Evolutionary conservation across 73 alveolate genomes (phyloP).

Genomic region (Uronychia binucleata): DNA sequence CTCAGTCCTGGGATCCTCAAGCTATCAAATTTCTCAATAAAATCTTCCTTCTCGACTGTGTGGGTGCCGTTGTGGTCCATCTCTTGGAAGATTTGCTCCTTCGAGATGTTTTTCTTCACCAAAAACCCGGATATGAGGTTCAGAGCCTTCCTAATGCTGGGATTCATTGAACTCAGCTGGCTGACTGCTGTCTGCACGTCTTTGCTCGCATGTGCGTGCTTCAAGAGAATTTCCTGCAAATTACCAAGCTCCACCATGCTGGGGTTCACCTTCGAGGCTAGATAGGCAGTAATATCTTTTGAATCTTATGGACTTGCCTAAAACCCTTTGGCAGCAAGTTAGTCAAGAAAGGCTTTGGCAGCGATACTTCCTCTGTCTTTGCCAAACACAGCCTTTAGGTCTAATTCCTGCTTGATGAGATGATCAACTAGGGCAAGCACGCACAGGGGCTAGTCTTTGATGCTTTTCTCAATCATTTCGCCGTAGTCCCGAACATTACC

Average conservation of each 20-base stretch:
- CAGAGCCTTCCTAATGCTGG: neutral
- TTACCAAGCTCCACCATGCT: neutral
- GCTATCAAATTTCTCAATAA: constrained; percentile 9
- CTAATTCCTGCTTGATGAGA: neutral
- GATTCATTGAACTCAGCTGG: neutral
- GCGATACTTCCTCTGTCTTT: neutral
- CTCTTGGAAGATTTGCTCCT: constrained; percentile 16
- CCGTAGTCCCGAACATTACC: neutral
- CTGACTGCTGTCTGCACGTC: neutral
- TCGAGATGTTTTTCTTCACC: constrained; percentile 19
- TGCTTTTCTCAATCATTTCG: neutral
- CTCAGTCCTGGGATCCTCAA: constrained; percentile 42
- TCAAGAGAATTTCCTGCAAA: neutral
- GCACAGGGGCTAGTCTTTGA: neutral
- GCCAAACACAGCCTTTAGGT: neutral
- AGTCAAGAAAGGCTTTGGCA: neutral
- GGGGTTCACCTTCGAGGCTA: neutral
- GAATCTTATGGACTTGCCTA: neutral
- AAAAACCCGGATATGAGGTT: neutral
- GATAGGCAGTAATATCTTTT: neutral
- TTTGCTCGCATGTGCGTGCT: neutral
- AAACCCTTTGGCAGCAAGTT: neutral
- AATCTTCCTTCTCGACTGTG: constrained; percentile 49
- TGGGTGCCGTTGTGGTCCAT: constrained; percentile 51
- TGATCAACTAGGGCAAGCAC: neutral